Evolutionary conservation across 2,329 filamentous ascomycete genomes (phyloP).

Genomic region (Xylaria polymorpha): DNA sequence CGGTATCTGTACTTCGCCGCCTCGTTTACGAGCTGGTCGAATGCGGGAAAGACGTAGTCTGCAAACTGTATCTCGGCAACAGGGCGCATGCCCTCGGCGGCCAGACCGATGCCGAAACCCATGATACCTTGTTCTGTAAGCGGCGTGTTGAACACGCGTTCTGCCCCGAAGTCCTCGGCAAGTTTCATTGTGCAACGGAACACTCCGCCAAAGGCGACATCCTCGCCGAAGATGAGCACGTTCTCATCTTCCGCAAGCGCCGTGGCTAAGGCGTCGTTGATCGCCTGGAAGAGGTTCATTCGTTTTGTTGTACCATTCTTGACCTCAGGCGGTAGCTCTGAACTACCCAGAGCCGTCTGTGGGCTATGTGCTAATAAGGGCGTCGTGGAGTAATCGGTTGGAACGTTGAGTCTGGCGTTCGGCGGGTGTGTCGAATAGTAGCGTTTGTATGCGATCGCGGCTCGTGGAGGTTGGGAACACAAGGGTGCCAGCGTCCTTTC

Average conservation of each 20-base stretch:
- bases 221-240: slow-evolving; percentile 93
- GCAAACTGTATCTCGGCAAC: slow-evolving; percentile 97
- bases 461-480: slow-evolving; percentile 24
- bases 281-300: slow-evolving; percentile 92
- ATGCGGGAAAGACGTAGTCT: slow-evolving; percentile 92
- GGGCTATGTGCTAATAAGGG: slow-evolving; percentile 84
- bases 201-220: slow-evolving; percentile 96
- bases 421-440: slow-evolving; percentile 68
- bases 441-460: slow-evolving; percentile 25
- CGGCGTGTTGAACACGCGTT: slow-evolving; percentile 96
- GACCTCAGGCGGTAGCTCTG: slow-evolving; percentile 75
- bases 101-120: slow-evolving; percentile 90
- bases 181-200: slow-evolving; percentile 95
- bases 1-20: slow-evolving; percentile 89
- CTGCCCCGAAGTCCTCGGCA: slow-evolving; percentile 84
- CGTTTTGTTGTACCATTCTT: slow-evolving; percentile 80
- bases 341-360: slow-evolving; percentile 74
- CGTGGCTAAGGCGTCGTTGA: slow-evolving; percentile 88
- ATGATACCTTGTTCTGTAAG: slow-evolving; percentile 94
- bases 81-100: slow-evolving; percentile 90
- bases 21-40: slow-evolving; percentile 94
- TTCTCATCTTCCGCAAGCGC: slow-evolving; percentile 86
- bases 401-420: slow-evolving; percentile 79
- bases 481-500: slow-evolving; percentile 40
- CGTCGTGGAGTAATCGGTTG: slow-evolving; percentile 86